These are phyloP conservation scores for Skeletonema marinoi DNA, from an alignment of 108 stramenopile species.

Conservation along the genomic window DNA sequence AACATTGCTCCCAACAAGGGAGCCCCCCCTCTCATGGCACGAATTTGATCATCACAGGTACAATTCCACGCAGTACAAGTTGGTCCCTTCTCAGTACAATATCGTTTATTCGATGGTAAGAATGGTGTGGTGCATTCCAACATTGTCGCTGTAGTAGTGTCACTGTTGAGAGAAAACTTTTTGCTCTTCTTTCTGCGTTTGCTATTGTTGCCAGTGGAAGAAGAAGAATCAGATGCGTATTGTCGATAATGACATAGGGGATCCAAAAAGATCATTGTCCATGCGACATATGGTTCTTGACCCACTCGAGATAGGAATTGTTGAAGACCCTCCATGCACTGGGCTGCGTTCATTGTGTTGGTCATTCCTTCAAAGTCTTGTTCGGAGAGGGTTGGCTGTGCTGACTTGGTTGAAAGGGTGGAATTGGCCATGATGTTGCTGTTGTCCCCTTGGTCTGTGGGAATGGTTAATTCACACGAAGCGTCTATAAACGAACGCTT, in stretches of 20 bases:
- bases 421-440: background rate
- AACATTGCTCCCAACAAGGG: slow-evolving; percentile 52
- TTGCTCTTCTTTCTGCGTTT: slow-evolving; percentile 9
- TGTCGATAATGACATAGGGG: slow-evolving; percentile 4
- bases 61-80: slow-evolving; percentile 50
- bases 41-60: slow-evolving; percentile 50
- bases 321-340: slow-evolving; percentile 30
- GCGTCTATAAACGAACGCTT: background rate
- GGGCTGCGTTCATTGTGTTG: slow-evolving; percentile 39
- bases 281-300: slow-evolving; percentile 31
- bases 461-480: slow-evolving; percentile 6
- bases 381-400: slow-evolving; percentile 9
- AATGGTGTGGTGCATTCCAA: slow-evolving; percentile 45
- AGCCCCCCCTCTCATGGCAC: slow-evolving; percentile 34
- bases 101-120: slow-evolving; percentile 41
- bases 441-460: background rate
- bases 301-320: slow-evolving; percentile 22
- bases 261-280: slow-evolving; percentile 52
- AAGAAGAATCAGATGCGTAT: background rate
- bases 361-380: slow-evolving; percentile 32
- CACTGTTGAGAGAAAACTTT: slow-evolving; percentile 3
- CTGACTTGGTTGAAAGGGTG: too few species aligned
- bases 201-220: background rate
- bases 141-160: background rate
- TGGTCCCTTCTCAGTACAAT: slow-evolving; percentile 46